phyloP scores from a whole-genome alignment of 2,329 filamentous ascomycete species.

The Penicillium vulpinum region DNA sequence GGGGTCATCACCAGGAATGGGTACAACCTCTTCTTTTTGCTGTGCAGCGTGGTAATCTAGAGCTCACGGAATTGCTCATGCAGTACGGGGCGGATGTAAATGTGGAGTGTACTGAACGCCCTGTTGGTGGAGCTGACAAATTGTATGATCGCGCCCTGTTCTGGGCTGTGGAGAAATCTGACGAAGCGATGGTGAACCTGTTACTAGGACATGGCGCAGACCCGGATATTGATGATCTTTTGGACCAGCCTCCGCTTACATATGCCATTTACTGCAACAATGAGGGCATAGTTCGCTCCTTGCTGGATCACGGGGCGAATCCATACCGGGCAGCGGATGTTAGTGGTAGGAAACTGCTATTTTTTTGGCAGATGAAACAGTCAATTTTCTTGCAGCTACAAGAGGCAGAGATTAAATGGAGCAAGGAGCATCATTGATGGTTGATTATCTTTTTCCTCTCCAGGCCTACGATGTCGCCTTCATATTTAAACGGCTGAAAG shows the following conservation, averaged over 20 bases:
- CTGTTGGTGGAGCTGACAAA: not conserved
- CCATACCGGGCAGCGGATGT: not conserved
- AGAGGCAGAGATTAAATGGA: not conserved
- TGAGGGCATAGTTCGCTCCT: not conserved
- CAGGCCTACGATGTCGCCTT: too few relatives aligned
- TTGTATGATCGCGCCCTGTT: not conserved
- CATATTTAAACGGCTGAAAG: too few relatives aligned
- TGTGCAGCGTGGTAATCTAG: fast-evolving
- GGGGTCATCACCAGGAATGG: not conserved
- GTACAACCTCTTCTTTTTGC: not conserved
- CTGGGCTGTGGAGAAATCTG: not conserved
- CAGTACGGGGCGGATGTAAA: not conserved
- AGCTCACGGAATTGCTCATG: not conserved
- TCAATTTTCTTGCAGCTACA: not conserved
- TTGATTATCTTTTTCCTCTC: too few relatives aligned
- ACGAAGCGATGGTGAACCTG: not conserved
- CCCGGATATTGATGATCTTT: not conserved
- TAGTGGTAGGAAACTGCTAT: not conserved
- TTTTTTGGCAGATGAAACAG: not conserved
- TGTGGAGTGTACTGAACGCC: not conserved
- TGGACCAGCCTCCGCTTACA: not conserved
- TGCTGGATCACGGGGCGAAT: not conserved
- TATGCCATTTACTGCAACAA: not conserved
- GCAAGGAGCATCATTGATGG: not conserved
- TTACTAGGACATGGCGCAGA: not conserved